Evolutionary conservation across 768 basidiomycete species (phyloP), one percentile per base, ranked within the genome.

Genomic region (Tylopilus intermedius): DNA sequence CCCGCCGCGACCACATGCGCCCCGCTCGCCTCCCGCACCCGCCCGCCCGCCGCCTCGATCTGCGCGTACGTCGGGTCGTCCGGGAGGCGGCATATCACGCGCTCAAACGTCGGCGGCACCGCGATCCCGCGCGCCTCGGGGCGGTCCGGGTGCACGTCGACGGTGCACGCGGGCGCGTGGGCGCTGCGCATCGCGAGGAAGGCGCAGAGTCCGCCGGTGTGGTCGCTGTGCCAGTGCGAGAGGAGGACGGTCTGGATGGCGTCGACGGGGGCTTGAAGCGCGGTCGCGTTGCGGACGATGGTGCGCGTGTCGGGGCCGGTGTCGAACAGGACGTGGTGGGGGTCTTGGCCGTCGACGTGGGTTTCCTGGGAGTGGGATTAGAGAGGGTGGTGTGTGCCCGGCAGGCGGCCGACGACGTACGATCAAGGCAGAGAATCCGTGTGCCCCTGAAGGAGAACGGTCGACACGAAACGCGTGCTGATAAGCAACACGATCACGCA

Each of bases 181-280:
- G 8, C 18, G 18, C 61, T 56, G 47, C 82, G 76, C 53, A 78
- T 65, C 35, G 74, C 67, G 2, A 88, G 73, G 58, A 88, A 83
- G 5, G 86, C 76, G 35, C 86, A 74, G 50, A 92, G 74, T 9
- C 90, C 86, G 14, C 88, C 84, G 2, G 85, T 83, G 64, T 86
- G 84, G 61, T 88, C 86, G 51, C 78, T 74, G 62, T 88, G 88
- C 90, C 90, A 92, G 63, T 88, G 81, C 26, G 86, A 90, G n/a
- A 81, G 77, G 33, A 90, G 72, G 39, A 91, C 72, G 27, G 82
- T 77, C 35, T 80, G 78, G 58, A 94, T 74, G 37, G 73, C 66
- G 32, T 76, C 70, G 8, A 81, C 67, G 2, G 79, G 77, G 1
- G 81, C 63, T 21, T 81, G 72, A 74, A 93, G 75, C 4, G 83